These are phyloP conservation scores for Sugiyamaella floridensis DNA, from an alignment of 805 yeast genomes.

Conservation along the genomic window DNA sequence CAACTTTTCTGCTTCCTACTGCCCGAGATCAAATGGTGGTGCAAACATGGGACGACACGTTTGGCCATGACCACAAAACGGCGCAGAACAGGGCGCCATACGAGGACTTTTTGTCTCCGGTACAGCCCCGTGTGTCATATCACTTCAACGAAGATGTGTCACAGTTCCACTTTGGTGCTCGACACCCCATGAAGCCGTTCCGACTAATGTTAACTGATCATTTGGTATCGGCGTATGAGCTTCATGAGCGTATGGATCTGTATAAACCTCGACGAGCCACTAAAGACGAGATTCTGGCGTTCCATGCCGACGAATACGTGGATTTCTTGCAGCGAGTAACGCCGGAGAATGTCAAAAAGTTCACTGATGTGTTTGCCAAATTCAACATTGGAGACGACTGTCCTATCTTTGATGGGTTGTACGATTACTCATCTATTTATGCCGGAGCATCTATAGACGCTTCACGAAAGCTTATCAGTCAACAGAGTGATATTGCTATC, in stretches of 20 bases:
- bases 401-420: slow-evolving; percentile 92
- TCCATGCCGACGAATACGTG: slow-evolving; percentile 83
- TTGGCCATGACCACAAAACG: slow-evolving; percentile 38
- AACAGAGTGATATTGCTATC: slow-evolving; percentile 84
- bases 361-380: slow-evolving; percentile 44
- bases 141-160: slow-evolving; percentile 80
- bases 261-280: slow-evolving; percentile 82
- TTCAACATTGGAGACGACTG: slow-evolving; percentile 93
- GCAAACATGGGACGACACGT: slow-evolving; percentile 29
- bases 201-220: slow-evolving; percentile 91
- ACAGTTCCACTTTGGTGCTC: slow-evolving; percentile 81
- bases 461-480: slow-evolving; percentile 70
- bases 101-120: slow-evolving; percentile 34
- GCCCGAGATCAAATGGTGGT: slow-evolving; percentile 17
- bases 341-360: slow-evolving; percentile 61
- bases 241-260: slow-evolving; percentile 85
- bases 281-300: slow-evolving; percentile 65
- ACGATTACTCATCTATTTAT: slow-evolving; percentile 77
- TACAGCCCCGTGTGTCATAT: slow-evolving; percentile 57
- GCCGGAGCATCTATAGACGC: slow-evolving; percentile 93
- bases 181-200: slow-evolving; percentile 98
- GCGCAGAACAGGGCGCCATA: slow-evolving; percentile 40
- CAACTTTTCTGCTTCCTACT: neutral
- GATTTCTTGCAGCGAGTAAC: slow-evolving; percentile 69
- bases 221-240: slow-evolving; percentile 72